Evolutionary conservation across 129 eudicot genomes (phyloP).

Genomic region (Centella asiatica): DNA sequence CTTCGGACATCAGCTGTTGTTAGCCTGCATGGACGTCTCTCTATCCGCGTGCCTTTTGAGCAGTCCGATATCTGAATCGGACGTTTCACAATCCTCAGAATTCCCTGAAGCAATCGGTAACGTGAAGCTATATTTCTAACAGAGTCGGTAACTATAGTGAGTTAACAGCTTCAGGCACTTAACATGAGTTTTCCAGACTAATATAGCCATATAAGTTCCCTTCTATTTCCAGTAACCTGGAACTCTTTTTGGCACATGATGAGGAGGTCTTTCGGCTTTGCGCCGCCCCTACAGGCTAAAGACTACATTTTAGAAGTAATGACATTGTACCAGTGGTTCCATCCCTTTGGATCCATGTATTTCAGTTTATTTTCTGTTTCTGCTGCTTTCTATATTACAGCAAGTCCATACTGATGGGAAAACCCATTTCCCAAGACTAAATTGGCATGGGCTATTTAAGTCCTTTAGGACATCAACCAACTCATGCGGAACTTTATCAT

Average conservation of each 20-base stretch:
- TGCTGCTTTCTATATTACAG: background rate
- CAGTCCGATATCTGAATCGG: slow-evolving; percentile 31
- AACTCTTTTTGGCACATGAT: background rate
- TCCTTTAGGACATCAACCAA: too few species aligned
- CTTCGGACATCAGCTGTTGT: slow-evolving; percentile 86
- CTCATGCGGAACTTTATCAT: too few species aligned
- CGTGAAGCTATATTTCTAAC: too few species aligned
- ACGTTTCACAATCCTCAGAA: too few species aligned
- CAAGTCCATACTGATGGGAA: background rate
- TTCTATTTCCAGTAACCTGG: background rate
- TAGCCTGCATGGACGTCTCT: slow-evolving; percentile 79
- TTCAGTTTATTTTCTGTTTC: background rate
- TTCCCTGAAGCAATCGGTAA: too few species aligned
- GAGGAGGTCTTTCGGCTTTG: slow-evolving; percentile 11
- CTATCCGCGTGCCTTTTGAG: slow-evolving; percentile 88
- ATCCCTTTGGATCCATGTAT: background rate
- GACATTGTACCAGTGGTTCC: background rate
- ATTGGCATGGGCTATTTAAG: background rate
- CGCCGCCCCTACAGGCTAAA: slow-evolving; percentile 12
- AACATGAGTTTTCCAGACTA: background rate
- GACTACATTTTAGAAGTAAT: slow-evolving; percentile 14
- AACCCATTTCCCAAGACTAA: background rate
- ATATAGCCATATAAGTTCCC: too few species aligned
- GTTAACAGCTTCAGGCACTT: background rate
- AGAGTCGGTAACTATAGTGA: background rate